Conservation (phyloP, 495 filamentous ascomycete genomes). For the Aspergillus baeticus region DNA sequence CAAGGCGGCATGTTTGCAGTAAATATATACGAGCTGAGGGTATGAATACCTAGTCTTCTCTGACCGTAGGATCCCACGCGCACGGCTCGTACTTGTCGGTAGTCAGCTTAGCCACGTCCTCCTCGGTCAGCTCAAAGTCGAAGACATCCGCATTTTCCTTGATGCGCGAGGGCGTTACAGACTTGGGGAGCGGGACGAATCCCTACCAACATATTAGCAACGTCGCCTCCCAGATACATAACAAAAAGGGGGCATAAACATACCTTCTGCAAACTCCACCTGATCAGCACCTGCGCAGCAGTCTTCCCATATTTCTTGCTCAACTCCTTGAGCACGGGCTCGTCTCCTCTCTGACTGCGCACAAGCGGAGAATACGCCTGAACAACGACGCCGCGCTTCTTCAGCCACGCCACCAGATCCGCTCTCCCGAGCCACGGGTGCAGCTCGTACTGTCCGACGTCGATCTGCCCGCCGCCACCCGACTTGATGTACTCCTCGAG, state of each 20-base stretch:
- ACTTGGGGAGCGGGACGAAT: conserved; percentile 64
- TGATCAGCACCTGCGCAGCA: conserved; percentile 73
- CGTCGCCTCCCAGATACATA: conserved; percentile 23
- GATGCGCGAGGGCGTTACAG: conserved; percentile 57
- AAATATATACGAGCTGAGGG: too few relatives aligned
- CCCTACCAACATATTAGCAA: conserved; percentile 59
- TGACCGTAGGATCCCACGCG: conserved; percentile 69
- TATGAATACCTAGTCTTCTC: conserved; percentile 4
- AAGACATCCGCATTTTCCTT: conserved; percentile 75
- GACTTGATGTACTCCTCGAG: conserved; percentile 69
- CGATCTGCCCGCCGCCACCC: conserved; percentile 71
- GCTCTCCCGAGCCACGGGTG: conserved; percentile 82
- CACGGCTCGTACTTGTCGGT: conserved; percentile 60
- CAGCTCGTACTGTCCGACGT: conserved; percentile 84
- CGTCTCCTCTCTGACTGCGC: conserved; percentile 62
- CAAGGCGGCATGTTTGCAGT: too few relatives aligned
- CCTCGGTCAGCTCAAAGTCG: conserved; percentile 70
- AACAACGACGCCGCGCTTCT: conserved; percentile 63
- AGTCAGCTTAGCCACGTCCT: conserved; percentile 56
- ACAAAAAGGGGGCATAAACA: not conserved
- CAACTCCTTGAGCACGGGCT: conserved; percentile 58
- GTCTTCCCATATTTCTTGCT: conserved; percentile 70
- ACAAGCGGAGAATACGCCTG: conserved; percentile 83
- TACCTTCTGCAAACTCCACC: conserved; percentile 87
- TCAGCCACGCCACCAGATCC: conserved; percentile 76